Base-by-base conservation (phyloP, 2,329 filamentous ascomycete species). In the Magnaporthiopsis rhizophila region DNA sequence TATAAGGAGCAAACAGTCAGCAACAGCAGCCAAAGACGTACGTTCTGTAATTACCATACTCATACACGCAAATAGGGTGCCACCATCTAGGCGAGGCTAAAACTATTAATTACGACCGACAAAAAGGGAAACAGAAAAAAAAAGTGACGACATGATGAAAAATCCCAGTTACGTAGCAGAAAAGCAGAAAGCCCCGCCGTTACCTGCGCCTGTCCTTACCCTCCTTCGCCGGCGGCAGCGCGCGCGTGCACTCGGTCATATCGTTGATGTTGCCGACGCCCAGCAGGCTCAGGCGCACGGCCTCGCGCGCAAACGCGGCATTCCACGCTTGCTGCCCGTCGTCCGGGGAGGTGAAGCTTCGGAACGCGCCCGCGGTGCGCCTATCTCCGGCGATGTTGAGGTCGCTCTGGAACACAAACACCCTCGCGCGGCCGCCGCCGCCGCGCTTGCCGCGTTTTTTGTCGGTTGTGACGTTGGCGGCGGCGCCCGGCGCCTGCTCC, bases 181-280 rank as follows among this genome's bases (percentile, higher is more conserved):
- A 45, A 45, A 45, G n/a, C n/a, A n/a, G n/a, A n/a, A n/a, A n/a
- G n/a, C n/a, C n/a, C 45, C 18, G 2, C 45, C 45, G 45, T 50
- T 18, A 50, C 21, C 21, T 53, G 18, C 45, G 18, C 18, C 12
- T n/a, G 18, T 9, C 5, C 7, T 13, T 7, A 1, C 11, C 59
- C 34, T 26, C 59, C n/a, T 24, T 24, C 34, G 59, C 59, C 21
- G 34, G 9, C 34, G 79, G 83, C 12, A 85, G 72, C 3, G 81
- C 81, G 68, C 80, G 77, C 5, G 80, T 82, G 75, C 83, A 85
- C 67, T 85, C 82, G n/a, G 78, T 81, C 58, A 85, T 73, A 30
- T 75, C 71, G 70, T 85, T 84, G 72, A 85, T 81, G 69, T 83
- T 84, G 69, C 82, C 78, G 11, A 85, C 81, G 2, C 83, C 83